Evolutionary conservation across 495 filamentous ascomycete species (phyloP), one percentile per base, ranked within the genome.

Genomic region (Penicillium longicatenatum): DNA sequence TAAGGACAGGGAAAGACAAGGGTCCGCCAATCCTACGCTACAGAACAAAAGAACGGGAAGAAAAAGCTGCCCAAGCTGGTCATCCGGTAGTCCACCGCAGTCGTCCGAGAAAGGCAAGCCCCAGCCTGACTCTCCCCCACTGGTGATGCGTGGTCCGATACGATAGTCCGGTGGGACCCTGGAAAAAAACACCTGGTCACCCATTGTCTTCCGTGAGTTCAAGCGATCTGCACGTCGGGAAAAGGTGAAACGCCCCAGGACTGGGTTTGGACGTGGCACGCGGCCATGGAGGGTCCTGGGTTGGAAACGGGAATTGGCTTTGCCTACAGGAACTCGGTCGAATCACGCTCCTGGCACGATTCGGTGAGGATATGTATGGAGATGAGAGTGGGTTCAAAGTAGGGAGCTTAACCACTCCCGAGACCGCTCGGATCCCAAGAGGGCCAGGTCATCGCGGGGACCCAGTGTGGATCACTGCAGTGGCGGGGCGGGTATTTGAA

Each of bases 401-500:
- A n/a, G 12, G 21, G 57, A 64, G 63, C 55, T 64, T 55, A 57
- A 54, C 39, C 52, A 54, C 12, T 53, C 50, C 50, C 9, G 41
- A 31, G 4, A 29, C 30, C 29, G 48, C 48, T 51, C 33, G 45
- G 45, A 48, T 48, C 45, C 45, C 24, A 48, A 29, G 45, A 30
- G 24, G 60, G 73, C 71, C 73, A 76, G 65, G 71, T 74, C 73
- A 75, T 69, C 69, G 72, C 68, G 70, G 72, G 70, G 72, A 56
- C 61, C 31, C 48, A 51, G 48, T 51, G 33, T 51, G 49, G 30
- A 29, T 29, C 33, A 29, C 9, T 51, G 10, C 11, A 26, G 50
- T 29, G 35, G 35, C 33, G 50, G 50, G 35, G 31, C 50, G 50
- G 31, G 29, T 37, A 52, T 37, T 21, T 31, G 26, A 39, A 52